Evolutionary conservation across 192 early-diverging fungal genomes (phyloP).

Genomic region (Coemansia sp.): DNA sequence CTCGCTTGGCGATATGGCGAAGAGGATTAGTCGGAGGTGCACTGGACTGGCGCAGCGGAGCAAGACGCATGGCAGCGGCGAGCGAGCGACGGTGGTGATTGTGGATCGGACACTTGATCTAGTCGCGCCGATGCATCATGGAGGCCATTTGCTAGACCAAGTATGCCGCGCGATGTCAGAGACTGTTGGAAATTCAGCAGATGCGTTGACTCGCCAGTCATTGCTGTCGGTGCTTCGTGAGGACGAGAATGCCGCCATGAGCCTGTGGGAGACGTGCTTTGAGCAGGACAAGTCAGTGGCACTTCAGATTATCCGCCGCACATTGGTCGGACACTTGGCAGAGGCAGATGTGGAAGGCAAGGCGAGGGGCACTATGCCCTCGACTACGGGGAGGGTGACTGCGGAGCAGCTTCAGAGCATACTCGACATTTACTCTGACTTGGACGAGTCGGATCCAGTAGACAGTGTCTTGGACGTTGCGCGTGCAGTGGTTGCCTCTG

Average conservation of each 20-base stretch:
- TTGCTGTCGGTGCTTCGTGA: conserved; percentile 21
- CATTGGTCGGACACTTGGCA: conserved; percentile 10
- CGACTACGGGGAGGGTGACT: conserved; percentile 17
- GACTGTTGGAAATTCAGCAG: background rate
- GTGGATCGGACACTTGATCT: conserved; percentile 46
- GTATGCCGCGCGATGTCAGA: conserved; percentile 18
- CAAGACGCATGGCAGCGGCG: background rate
- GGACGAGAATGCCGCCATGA: background rate
- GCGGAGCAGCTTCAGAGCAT: conserved; percentile 27
- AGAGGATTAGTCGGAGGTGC: conserved; percentile 31
- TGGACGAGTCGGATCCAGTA: background rate
- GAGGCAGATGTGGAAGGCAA: background rate
- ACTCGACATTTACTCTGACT: conserved; percentile 6
- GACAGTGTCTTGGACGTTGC: conserved; percentile 12
- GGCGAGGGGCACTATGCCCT: background rate
- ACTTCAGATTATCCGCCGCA: conserved; percentile 37
- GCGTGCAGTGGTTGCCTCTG: conserved; percentile 13
- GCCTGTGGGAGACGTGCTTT: conserved; percentile 36
- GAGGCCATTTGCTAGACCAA: conserved; percentile 30
- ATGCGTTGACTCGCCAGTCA: conserved; percentile 1
- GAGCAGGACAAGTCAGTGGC: conserved; percentile 31
- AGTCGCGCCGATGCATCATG: conserved; percentile 38
- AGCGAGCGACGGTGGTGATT: conserved; percentile 21
- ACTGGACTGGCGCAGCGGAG: conserved; percentile 19
- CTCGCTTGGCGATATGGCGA: conserved; percentile 35